A percentile compares a stretch with the other conserved stretches of the same genome.
Conservation (phyloP, 345 rosid genomes). For the Salix arbutifolia region DNA sequence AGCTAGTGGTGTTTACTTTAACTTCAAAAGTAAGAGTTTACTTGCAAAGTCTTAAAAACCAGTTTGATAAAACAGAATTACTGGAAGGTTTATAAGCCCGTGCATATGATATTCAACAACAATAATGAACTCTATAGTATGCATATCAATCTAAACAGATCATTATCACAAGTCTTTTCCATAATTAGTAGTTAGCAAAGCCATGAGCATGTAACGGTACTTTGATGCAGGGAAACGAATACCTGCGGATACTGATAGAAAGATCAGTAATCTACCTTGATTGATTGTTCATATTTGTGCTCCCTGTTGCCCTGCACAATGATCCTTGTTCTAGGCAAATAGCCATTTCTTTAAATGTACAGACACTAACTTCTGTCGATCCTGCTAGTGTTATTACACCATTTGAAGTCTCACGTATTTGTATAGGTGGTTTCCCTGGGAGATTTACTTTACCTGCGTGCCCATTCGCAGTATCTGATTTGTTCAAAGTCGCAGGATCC, state of each 20-base stretch:
- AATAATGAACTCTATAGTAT: background rate
- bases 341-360: conserved; percentile 82
- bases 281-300: conserved; percentile 97
- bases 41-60: background rate
- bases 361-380: conserved; percentile 86
- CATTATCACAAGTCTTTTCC: background rate
- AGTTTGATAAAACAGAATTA: background rate
- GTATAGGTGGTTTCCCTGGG: conserved; percentile 90
- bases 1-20: background rate
- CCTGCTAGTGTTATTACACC: conserved; percentile 98
- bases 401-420: conserved; percentile 91
- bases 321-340: conserved; percentile 96
- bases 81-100: background rate
- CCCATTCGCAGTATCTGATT: conserved; percentile 54
- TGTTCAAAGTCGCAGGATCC: conserved; percentile 56
- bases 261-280: conserved; percentile 58
- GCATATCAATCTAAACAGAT: background rate
- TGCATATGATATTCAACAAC: background rate
- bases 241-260: background rate
- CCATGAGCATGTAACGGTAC: background rate
- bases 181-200: background rate
- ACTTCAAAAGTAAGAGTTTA: background rate
- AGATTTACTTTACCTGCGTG: conserved; percentile 53
- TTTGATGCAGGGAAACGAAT: background rate
- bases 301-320: conserved; percentile 87